These are phyloP conservation scores for Saturnispora hagleri DNA, from an alignment of 805 yeast species.

Conservation along the genomic window DNA sequence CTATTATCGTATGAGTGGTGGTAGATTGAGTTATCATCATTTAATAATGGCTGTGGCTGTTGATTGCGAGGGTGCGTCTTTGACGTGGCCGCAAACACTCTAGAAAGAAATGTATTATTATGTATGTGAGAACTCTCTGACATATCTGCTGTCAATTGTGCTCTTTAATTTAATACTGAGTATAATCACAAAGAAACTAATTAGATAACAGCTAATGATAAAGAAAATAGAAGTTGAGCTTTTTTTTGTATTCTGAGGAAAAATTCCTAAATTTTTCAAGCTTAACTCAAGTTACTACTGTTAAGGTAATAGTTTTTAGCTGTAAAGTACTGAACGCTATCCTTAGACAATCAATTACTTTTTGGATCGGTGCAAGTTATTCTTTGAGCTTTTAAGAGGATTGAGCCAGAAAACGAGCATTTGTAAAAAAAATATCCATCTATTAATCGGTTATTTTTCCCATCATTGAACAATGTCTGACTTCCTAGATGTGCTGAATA, in stretches of 20 bases:
- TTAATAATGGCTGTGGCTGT: slow-evolving; percentile 21
- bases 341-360: too few relatives aligned
- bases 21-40: slow-evolving; percentile 22
- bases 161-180: neutral
- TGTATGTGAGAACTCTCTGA: slow-evolving; percentile 6
- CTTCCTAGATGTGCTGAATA: slow-evolving; percentile 68
- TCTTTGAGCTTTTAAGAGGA: neutral
- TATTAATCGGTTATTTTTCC: neutral
- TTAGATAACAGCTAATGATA: neutral
- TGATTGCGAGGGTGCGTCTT: slow-evolving; percentile 13
- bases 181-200: neutral
- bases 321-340: neutral
- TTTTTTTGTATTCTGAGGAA: neutral
- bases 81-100: slow-evolving; percentile 47
- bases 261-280: neutral
- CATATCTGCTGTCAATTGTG: neutral
- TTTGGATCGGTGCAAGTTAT: neutral
- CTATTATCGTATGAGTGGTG: slow-evolving; percentile 18
- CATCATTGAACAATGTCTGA: slow-evolving; percentile 33
- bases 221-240: neutral
- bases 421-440: neutral
- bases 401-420: neutral
- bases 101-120: slow-evolving; percentile 50
- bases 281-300: neutral
- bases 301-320: neutral